Percentiles rank a stretch among this genome's conserved stretches.
These are phyloP conservation scores for Leccinum variicolor DNA, from an alignment of 768 basidiomycete species.

Conservation along the genomic window DNA sequence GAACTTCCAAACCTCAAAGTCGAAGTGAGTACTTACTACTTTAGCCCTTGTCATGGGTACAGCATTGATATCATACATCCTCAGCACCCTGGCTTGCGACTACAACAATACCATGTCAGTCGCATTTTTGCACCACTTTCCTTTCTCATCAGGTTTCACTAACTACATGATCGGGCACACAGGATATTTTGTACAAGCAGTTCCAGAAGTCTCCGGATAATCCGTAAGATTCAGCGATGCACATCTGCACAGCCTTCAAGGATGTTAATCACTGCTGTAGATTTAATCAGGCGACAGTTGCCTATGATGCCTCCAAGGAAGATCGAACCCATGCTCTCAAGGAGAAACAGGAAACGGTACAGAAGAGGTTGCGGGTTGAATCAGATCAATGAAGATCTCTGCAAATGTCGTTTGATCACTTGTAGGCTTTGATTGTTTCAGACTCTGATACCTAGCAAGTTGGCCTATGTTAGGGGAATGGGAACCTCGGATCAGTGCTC, in stretches of 20 bases:
- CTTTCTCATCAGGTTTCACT: slow-evolving; percentile 1
- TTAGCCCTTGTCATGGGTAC: neutral
- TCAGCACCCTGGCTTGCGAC: slow-evolving; percentile 83
- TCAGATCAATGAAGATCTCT: slow-evolving; percentile 2
- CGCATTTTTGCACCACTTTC: neutral
- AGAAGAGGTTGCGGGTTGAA: slow-evolving; percentile 56
- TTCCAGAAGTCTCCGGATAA: slow-evolving; percentile 98
- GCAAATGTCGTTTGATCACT: neutral
- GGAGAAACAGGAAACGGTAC: slow-evolving; percentile 59
- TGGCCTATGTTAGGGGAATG: neutral
- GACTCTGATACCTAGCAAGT: slow-evolving; percentile 6
- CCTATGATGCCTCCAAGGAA: slow-evolving; percentile 87
- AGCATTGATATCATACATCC: slow-evolving; percentile 9
- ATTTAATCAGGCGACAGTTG: slow-evolving; percentile 77
- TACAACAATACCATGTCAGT: slow-evolving; percentile 83
- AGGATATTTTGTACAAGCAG: slow-evolving; percentile 88
- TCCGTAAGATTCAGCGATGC: slow-evolving; percentile 53
- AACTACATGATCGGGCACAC: slow-evolving; percentile 3
- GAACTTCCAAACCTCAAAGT: slow-evolving; percentile 75
- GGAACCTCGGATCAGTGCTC: neutral
- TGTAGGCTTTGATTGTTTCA: neutral
- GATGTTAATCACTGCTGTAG: slow-evolving; percentile 35
- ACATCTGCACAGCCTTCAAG: slow-evolving; percentile 3
- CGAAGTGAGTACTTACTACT: slow-evolving; percentile 53
- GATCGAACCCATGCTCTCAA: slow-evolving; percentile 77